phyloP scores from a whole-genome alignment of 352 stramenopile genomes.

The Globisporangium sylvaticum region DNA sequence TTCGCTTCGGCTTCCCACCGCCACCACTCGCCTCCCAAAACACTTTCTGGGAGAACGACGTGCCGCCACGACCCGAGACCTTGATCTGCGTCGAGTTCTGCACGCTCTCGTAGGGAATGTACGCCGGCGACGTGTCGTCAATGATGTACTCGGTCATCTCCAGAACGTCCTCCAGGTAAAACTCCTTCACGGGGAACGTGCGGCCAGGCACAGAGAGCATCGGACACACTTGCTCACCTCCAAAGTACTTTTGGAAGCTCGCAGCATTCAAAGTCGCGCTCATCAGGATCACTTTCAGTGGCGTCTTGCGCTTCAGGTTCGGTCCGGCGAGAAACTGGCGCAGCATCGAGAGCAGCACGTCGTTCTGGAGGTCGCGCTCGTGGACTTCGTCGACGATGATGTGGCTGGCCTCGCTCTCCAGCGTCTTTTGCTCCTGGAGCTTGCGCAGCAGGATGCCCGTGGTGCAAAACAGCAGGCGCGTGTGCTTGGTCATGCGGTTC shows the following conservation, averaged over 20 bases:
- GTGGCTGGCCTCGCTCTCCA: constrained; percentile 89
- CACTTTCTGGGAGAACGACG: constrained; percentile 56
- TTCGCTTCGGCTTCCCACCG: constrained; percentile 32
- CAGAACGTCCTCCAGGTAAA: constrained; percentile 94
- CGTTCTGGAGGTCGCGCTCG: constrained; percentile 92
- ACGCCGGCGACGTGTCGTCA: constrained; percentile 58
- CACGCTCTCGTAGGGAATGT: constrained; percentile 26
- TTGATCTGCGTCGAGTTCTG: constrained; percentile 52
- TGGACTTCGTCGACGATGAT: constrained; percentile 99
- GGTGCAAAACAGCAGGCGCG: constrained; percentile 93
- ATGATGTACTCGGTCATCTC: constrained; percentile 86
- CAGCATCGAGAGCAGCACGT: constrained; percentile 91
- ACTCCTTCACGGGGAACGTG: constrained; percentile 96
- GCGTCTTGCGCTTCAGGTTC: constrained; percentile 37
- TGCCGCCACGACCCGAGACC: constrained; percentile 59
- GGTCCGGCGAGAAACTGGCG: constrained; percentile 68
- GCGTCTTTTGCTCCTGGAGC: constrained; percentile 78
- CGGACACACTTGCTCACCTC: constrained; percentile 69
- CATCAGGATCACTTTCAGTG: constrained; percentile 96
- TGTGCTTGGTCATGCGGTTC: constrained; percentile 77
- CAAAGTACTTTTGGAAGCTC: constrained; percentile 95
- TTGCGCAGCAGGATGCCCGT: constrained; percentile 93
- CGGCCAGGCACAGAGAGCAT: constrained; percentile 91
- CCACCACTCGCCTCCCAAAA: constrained; percentile 41
- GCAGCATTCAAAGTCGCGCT: constrained; percentile 94